Conservation (phyloP, 2,329 filamentous ascomycete species). For the Aspergillus eucalypticola region DNA sequence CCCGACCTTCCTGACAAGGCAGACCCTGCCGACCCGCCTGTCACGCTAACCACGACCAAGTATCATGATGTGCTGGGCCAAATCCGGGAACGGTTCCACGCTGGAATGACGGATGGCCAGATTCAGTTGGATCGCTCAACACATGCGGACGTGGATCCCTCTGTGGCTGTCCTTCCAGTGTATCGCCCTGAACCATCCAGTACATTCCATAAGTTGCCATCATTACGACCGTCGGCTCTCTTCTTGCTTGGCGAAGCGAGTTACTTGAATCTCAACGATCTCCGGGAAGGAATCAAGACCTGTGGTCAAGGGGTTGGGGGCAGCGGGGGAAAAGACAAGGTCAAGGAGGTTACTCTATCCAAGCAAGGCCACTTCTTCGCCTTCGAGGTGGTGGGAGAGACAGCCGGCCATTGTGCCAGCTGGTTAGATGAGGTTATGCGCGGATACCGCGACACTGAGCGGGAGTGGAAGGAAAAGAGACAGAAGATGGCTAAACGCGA, state of each 20-base stretch:
- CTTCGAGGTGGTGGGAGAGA: background rate
- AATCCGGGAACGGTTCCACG: slow-evolving; percentile 31
- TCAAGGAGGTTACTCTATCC: background rate
- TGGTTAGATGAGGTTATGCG: background rate
- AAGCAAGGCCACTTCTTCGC: background rate
- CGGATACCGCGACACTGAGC: background rate
- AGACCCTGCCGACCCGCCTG: background rate
- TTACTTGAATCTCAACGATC: background rate
- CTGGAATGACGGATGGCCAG: slow-evolving; percentile 30
- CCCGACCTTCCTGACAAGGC: background rate
- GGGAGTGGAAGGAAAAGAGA: background rate
- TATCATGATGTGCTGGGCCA: slow-evolving; percentile 27
- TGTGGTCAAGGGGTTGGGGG: background rate
- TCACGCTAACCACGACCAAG: slow-evolving; percentile 2
- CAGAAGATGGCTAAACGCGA: background rate
- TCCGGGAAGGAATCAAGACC: background rate
- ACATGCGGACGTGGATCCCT: slow-evolving; percentile 13
- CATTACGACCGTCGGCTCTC: slow-evolving; percentile 15
- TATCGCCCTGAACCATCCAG: slow-evolving; percentile 12
- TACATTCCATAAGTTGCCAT: slow-evolving; percentile 5
- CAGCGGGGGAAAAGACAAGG: background rate
- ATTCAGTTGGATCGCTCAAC: slow-evolving; percentile 14
- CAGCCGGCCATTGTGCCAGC: background rate
- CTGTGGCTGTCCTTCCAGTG: slow-evolving; percentile 1
- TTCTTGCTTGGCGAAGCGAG: background rate